A percentile compares a stretch with the other conserved stretches of the same genome.
These are phyloP conservation scores for Colletotrichum sp. DNA, from an alignment of 2,329 filamentous ascomycete genomes.

Conservation along the genomic window DNA sequence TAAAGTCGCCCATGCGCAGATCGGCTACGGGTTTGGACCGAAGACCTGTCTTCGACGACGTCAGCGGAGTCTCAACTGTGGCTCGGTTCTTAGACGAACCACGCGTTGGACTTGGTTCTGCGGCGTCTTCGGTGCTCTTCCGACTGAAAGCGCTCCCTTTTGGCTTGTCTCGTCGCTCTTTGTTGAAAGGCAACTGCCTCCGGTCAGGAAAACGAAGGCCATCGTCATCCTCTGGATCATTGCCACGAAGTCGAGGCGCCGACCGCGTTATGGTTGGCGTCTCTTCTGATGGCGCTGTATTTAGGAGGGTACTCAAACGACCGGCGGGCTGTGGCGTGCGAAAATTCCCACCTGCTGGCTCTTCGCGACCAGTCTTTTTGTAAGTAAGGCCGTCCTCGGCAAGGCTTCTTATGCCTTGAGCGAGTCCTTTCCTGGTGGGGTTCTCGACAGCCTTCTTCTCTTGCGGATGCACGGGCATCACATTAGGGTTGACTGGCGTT, in stretches of 20 bases:
- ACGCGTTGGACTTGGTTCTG: neutral
- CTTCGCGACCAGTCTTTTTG: slow-evolving; percentile 7
- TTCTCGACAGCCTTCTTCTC: slow-evolving; percentile 23
- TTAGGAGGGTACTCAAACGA: slow-evolving; percentile 38
- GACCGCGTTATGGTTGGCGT: slow-evolving; percentile 29
- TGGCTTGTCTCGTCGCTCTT: slow-evolving; percentile 21
- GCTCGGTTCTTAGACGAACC: neutral
- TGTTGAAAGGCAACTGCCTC: slow-evolving; percentile 47
- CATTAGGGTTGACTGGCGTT: slow-evolving; percentile 42
- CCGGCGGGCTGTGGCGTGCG: slow-evolving; percentile 25
- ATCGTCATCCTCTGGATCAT: slow-evolving; percentile 18
- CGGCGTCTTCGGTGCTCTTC: neutral
- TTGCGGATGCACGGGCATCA: slow-evolving; percentile 25
- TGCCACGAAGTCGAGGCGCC: slow-evolving; percentile 25
- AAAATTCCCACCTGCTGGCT: slow-evolving; percentile 12
- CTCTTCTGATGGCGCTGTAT: slow-evolving; percentile 28
- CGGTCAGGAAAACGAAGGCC: slow-evolving; percentile 40
- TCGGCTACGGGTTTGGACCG: slow-evolving; percentile 62
- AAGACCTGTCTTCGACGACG: slow-evolving; percentile 40
- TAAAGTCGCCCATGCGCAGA: slow-evolving; percentile 77
- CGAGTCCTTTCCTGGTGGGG: slow-evolving; percentile 28
- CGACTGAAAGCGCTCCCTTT: neutral
- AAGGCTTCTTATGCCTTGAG: slow-evolving; percentile 44
- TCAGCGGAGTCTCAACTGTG: neutral
- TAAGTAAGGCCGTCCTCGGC: slow-evolving; percentile 53